Percentiles rank a stretch among this genome's conserved stretches.
Evolutionary conservation across 306 rosid genomes (phyloP).

Genomic region (Lathyrus sativus): DNA sequence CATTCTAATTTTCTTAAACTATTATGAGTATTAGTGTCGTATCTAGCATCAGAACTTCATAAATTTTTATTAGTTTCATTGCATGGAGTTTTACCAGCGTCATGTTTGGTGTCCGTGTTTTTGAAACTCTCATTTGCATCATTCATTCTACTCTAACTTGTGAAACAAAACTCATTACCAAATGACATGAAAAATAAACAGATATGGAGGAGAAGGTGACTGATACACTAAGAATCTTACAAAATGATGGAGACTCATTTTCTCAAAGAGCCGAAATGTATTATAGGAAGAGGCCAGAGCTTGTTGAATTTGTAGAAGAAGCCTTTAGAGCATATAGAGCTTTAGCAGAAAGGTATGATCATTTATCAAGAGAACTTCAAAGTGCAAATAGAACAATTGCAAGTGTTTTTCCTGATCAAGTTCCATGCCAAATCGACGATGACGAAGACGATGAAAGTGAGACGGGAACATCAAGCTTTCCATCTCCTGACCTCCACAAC

Average conservation of each 20-base stretch:
- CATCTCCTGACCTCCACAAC: constrained; percentile 34
- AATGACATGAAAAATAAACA: constrained; percentile 31
- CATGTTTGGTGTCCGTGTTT: not conserved
- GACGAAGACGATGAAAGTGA: constrained; percentile 51
- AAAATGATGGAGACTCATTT: constrained; percentile 87
- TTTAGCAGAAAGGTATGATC: constrained; percentile 81
- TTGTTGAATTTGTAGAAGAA: constrained; percentile 68
- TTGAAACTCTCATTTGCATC: not conserved
- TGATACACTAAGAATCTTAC: constrained; percentile 61
- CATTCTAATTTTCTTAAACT: not conserved
- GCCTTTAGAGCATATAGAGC: constrained; percentile 75
- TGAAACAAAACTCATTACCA: not conserved
- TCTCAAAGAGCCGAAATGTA: constrained; percentile 93
- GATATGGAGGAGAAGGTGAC: constrained; percentile 92
- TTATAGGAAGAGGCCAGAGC: constrained; percentile 84
- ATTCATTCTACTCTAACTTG: not conserved
- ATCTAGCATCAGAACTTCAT: not conserved
- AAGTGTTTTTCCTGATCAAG: constrained; percentile 76
- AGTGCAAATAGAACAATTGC: constrained; percentile 94
- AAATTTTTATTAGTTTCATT: constrained; percentile 6
- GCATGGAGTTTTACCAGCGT: not conserved
- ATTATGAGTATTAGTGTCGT: not conserved
- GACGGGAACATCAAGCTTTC: constrained; percentile 37
- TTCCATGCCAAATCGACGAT: constrained; percentile 62
- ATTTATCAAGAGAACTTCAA: constrained; percentile 78